These are phyloP conservation scores for Neopestalotiopsis clavispora DNA, from an alignment of 2,329 filamentous ascomycete genomes.

Conservation along the genomic window DNA sequence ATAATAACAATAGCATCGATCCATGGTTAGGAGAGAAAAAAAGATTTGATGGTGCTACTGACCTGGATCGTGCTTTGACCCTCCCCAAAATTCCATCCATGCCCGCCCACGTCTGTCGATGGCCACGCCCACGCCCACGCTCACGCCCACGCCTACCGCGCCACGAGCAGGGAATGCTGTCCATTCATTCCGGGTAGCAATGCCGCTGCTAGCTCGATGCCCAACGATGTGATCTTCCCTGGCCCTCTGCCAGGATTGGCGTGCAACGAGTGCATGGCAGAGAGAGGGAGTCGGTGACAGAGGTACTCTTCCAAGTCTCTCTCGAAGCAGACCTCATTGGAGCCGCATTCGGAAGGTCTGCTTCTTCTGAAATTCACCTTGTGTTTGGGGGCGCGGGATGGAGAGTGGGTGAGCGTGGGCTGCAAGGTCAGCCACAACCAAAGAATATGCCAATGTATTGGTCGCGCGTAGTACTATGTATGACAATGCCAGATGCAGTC, in stretches of 20 bases:
- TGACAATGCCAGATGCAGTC: neutral
- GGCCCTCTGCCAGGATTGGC: neutral
- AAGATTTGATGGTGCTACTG: neutral
- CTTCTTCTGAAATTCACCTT: constrained; percentile 3
- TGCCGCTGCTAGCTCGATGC: constrained; percentile 24
- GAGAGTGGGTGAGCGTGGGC: neutral
- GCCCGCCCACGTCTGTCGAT: too few relatives aligned
- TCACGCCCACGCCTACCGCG: neutral
- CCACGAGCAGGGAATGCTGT: constrained; percentile 23
- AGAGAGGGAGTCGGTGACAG: neutral
- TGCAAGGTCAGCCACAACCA: neutral
- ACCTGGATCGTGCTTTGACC: neutral
- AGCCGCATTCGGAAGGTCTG: neutral
- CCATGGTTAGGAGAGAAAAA: neutral
- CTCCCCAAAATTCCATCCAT: neutral
- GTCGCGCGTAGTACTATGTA: neutral
- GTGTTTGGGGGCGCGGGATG: neutral
- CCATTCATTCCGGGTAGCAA: constrained; percentile 29
- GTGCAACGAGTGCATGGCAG: neutral
- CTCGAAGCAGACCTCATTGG: neutral
- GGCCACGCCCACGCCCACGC: neutral
- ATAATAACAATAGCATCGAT: neutral
- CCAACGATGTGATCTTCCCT: constrained; percentile 27
- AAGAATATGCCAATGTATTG: neutral
- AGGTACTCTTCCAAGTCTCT: neutral